Base-by-base conservation (phyloP, 805 yeast genomes). In the Teunomyces lycoperdinae region DNA sequence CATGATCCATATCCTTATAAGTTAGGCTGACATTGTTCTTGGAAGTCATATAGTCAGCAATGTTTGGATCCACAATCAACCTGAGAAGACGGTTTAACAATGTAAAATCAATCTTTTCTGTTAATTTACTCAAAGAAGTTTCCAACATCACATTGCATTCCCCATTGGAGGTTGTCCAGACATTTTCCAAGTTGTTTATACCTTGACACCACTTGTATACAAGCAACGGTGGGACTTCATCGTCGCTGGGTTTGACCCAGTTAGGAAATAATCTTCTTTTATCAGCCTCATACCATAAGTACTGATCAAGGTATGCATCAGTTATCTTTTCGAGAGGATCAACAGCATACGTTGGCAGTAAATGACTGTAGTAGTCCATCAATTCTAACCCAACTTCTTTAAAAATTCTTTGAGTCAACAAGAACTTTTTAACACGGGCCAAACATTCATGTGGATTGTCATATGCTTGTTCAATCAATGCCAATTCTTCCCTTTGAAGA, bases 191-290 rank as follows among this genome's bases (percentile, higher is more conserved):
- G 54, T 89, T 89, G 62, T 89, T 92, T 42, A 94, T 76, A 10
- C 96, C 96, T 58, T 88, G 95, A 58, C 89, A 83, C 96, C 97
- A 94, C 61, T 91, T 92, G 68, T 92, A 90, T 1, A 87, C 96
- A 51, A 92, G 71, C 29, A 91, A 66, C 0, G 97, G 99, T 0
- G 98, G 96, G 17, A 94, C 85, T 65, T 94, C 99, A 27, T 87
- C 79, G 58, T 94, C 99, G 55, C 87, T 82, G 7, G 99, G 99
- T 62, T 94, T 94, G 34, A 94, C 78, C 99, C 99, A 94, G 62
- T 84, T 85, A 3, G 99, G 99, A 67, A 94, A 94, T 26, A 94
- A 67, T 6, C 84, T 81, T 50, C 97, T 70, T 61, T 87, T 84
- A 46, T 89, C 96, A 8, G 94, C 92, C 62, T 94, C 98, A 66